Base-by-base conservation (phyloP, 2,329 filamentous ascomycete species). In the Trichoderma endophyticum region DNA sequence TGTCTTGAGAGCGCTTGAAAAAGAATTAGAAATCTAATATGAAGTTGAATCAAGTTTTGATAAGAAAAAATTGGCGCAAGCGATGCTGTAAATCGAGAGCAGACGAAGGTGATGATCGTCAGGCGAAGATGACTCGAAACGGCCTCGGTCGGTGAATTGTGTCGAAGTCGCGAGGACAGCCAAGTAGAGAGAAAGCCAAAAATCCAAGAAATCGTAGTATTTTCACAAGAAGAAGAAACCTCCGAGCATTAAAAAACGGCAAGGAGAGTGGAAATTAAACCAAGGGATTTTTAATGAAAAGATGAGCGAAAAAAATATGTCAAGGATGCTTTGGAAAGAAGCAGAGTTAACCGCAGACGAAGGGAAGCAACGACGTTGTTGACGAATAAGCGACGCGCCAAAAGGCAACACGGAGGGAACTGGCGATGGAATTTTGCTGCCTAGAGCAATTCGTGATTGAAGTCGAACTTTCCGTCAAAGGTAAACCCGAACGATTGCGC, bases 131-230 rank as follows among this genome's bases (percentile, higher is more conserved):
- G 26, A 39, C 21, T 70, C 66, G 28, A 57, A 28, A 32, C 18
- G 30, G 36, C 24, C 43, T 70, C 54, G 32, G 43, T 59, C 56
- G 24, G 54, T 57, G 54, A 65, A 30, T 36, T 12, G 24, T 21
- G 36, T 36, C 18, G 36, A 28, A 26, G 57, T 67, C 36, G 70
- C 70, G 36, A 57, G 39, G 64, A 64, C 30, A 71, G 65, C 66
- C 73, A 73, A 69, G 67, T 65, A 71, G 56, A 70, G 43, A 66
- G 62, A 62, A 72, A 36, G 56, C 36, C 48, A 56, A 68, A 72
- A 73, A 73, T 73, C 71, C 73, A 71, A 73, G 72, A 73, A 73
- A 73, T 67, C 54, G 63, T 69, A 74, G 65, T 70, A 73, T 72
- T 71, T 72, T 61, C 64, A 73, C 56, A 66, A 66, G 67, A 72